Evolutionary conservation across 371 early-diverging fungal genomes (phyloP).

Genomic region (Syncephalis fuscata): DNA sequence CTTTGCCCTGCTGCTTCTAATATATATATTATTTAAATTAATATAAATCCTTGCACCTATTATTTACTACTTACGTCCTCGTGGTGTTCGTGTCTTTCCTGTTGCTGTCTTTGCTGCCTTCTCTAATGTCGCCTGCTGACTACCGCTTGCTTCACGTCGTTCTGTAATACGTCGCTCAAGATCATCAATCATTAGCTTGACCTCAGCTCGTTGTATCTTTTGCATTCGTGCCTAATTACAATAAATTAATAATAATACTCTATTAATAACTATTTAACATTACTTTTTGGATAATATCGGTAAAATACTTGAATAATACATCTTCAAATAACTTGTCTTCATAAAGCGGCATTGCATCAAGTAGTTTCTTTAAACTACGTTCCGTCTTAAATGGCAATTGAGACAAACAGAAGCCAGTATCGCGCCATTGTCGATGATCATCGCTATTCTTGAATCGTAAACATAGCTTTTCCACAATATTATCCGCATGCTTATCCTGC

Average conservation of each 20-base stretch:
- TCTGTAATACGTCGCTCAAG: conserved; percentile 23
- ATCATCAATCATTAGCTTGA: conserved; percentile 61
- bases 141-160: too few relatives aligned
- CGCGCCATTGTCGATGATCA: conserved; percentile 69
- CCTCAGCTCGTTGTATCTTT: conserved; percentile 49
- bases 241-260: background rate
- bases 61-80: too few relatives aligned
- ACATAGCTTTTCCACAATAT: conserved; percentile 87
- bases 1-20: too few relatives aligned
- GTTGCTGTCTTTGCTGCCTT: too few relatives aligned
- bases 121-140: too few relatives aligned
- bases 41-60: too few relatives aligned
- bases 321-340: conserved; percentile 79
- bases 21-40: too few relatives aligned
- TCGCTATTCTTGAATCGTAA: conserved; percentile 67
- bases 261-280: background rate
- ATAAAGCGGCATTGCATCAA: conserved; percentile 63
- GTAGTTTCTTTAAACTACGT: conserved; percentile 58
- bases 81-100: too few relatives aligned
- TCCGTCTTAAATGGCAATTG: conserved; percentile 74
- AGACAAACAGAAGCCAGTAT: conserved; percentile 82
- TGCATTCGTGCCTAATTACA: conserved; percentile 31
- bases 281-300: conserved; percentile 74
- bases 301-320: conserved; percentile 57
- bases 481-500: conserved; percentile 84